Conservation (phyloP, 2,329 filamentous ascomycete genomes). For the Trichoderma brevicompactum region DNA sequence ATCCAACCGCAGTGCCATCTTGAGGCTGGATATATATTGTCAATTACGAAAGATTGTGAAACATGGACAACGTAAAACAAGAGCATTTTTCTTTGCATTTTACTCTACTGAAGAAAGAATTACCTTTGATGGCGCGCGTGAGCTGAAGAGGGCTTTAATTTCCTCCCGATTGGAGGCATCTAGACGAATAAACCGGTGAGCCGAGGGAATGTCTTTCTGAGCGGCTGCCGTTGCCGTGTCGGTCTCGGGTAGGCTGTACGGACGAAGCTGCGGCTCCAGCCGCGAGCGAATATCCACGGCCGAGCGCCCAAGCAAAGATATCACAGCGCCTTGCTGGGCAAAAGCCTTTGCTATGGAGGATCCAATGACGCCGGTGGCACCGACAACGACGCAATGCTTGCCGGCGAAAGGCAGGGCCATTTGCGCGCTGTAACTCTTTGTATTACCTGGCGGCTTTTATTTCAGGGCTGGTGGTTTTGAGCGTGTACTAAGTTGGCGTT, state of each 20-base stretch:
- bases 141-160: constrained; percentile 41
- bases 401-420: constrained; percentile 47
- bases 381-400: constrained; percentile 66
- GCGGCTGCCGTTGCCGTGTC: not conserved
- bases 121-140: constrained; percentile 30
- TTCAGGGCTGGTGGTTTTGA: not conserved
- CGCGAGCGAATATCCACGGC: constrained; percentile 50
- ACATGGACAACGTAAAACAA: not conserved
- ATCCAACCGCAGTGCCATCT: constrained; percentile 36
- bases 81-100: not conserved
- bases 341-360: constrained; percentile 69
- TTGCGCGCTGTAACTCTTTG: too few species aligned
- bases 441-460: too few species aligned
- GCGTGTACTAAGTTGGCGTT: not conserved
- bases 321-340: constrained; percentile 61
- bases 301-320: constrained; percentile 65
- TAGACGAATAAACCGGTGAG: constrained; percentile 44
- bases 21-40: not conserved
- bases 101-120: not conserved
- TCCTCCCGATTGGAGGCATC: constrained; percentile 39
- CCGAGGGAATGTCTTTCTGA: constrained; percentile 30
- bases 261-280: constrained; percentile 41
- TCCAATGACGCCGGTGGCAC: constrained; percentile 73
- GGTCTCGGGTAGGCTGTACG: constrained; percentile 32
- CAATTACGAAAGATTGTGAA: not conserved